phyloP scores from a whole-genome alignment of 2,329 filamentous ascomycete genomes.

The Rutstroemia sydowiana region DNA sequence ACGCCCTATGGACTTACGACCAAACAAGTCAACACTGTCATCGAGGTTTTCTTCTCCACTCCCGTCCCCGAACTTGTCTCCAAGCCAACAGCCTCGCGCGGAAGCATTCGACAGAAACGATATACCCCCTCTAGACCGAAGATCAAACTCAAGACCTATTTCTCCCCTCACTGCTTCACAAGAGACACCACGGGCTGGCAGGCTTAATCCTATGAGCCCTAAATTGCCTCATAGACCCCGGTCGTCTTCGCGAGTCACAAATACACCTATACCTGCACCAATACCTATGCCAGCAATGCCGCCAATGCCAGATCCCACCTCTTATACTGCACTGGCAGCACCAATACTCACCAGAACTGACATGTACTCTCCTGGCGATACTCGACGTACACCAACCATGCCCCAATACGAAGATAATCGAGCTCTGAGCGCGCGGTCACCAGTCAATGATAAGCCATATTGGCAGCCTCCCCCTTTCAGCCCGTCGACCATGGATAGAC shows the following conservation, averaged over 20 bases:
- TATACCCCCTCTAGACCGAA: conserved; percentile 20
- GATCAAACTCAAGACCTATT: conserved; percentile 17
- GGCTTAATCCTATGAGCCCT: conserved; percentile 21
- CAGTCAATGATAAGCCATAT: conserved; percentile 13
- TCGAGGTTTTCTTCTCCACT: conserved; percentile 21
- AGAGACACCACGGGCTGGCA: conserved; percentile 16
- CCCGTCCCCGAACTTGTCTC: conserved; percentile 26
- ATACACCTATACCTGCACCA: neutral
- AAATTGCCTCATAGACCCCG: conserved; percentile 6
- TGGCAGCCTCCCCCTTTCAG: conserved; percentile 44
- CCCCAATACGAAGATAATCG: conserved; percentile 16
- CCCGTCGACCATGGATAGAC: conserved; percentile 32
- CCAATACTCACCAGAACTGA: conserved; percentile 20
- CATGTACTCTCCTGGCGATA: conserved; percentile 17
- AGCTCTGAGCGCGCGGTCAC: conserved; percentile 10
- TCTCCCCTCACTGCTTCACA: conserved; percentile 22
- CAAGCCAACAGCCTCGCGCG: conserved; percentile 19
- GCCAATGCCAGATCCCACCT: conserved; percentile 5
- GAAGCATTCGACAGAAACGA: conserved; percentile 24
- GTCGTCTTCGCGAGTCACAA: conserved; percentile 19
- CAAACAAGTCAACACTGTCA: conserved; percentile 20
- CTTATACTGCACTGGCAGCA: conserved; percentile 18
- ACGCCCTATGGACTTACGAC: conserved; percentile 16
- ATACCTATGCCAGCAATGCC: conserved; percentile 11
- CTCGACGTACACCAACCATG: conserved; percentile 11